Evolutionary conservation across 225 moss, liverwort and hornwort species (phyloP).

Genomic region (Bryum argenteum): DNA sequence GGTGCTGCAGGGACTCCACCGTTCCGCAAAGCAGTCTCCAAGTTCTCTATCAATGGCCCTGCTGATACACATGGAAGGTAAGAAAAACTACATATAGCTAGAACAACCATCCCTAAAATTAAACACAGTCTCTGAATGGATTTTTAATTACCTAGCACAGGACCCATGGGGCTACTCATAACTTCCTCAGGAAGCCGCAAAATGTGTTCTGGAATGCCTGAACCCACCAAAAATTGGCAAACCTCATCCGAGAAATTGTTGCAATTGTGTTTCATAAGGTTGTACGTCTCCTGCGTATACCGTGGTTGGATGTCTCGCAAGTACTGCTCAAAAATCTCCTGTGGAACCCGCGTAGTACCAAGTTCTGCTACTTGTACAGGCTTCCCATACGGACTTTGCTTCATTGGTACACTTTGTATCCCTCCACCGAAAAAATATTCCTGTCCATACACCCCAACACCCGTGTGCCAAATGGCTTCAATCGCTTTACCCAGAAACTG

Average conservation of each 20-base stretch:
- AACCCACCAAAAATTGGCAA: conserved; percentile 82
- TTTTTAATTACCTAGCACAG: conserved; percentile 66
- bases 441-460: conserved; percentile 82
- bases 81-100: conserved; percentile 10
- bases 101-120: conserved; percentile 5
- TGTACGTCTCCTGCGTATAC: conserved; percentile 85
- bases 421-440: conserved; percentile 96
- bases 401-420: conserved; percentile 76
- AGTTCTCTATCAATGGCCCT: conserved; percentile 87
- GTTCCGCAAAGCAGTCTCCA: conserved; percentile 86
- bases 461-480: conserved; percentile 95
- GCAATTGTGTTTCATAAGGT: conserved; percentile 85
- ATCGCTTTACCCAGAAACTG: conserved; percentile 90
- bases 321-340: conserved; percentile 88
- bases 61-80: conserved; percentile 20
- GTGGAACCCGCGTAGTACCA: conserved; percentile 79
- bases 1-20: conserved; percentile 83
- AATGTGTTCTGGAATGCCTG: conserved; percentile 75
- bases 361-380: conserved; percentile 77
- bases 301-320: conserved; percentile 79
- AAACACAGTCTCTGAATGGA: neutral
- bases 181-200: conserved; percentile 84
- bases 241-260: conserved; percentile 96
- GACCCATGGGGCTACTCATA: conserved; percentile 86
- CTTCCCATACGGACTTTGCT: conserved; percentile 80